Conservation (phyloP, 305 asterid genomes). For the Solanum hybrid region DNA sequence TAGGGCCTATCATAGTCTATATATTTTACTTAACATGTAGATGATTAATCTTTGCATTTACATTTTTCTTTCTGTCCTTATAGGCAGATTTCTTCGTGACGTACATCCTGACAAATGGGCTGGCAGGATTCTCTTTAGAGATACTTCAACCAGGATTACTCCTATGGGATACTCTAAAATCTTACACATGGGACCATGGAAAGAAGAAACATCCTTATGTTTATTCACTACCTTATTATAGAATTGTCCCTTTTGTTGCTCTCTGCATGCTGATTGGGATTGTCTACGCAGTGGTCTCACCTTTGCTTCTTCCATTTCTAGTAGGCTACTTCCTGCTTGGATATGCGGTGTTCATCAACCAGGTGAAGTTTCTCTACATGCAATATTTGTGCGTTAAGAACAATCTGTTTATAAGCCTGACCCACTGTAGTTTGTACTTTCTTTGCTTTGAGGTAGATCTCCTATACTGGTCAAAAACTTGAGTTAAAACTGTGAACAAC, state of each 20-base stretch:
- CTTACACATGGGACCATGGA: slow-evolving; percentile 60
- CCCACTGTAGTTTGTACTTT: neutral
- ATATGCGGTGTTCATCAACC: slow-evolving; percentile 74
- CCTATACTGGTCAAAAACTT: neutral
- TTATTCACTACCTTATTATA: slow-evolving; percentile 68
- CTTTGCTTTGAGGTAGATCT: neutral
- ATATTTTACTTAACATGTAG: neutral
- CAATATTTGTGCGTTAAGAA: neutral
- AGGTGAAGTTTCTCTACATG: slow-evolving; percentile 36
- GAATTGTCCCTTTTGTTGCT: slow-evolving; percentile 61
- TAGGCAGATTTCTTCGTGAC: slow-evolving; percentile 94
- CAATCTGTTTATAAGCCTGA: neutral
- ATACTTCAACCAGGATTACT: slow-evolving; percentile 92
- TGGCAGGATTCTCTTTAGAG: slow-evolving; percentile 85
- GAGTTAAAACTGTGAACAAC: neutral
- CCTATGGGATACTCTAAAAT: slow-evolving; percentile 61
- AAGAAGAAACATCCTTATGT: slow-evolving; percentile 61
- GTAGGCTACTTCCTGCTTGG: slow-evolving; percentile 81
- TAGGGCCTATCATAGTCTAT: neutral
- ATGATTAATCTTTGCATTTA: neutral
- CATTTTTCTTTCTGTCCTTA: neutral
- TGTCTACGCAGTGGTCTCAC: slow-evolving; percentile 92
- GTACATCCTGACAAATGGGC: slow-evolving; percentile 77
- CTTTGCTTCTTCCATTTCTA: slow-evolving; percentile 79
- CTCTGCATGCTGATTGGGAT: slow-evolving; percentile 73